Conservation (phyloP, 169 alveolate species). For the Cyclospora cayetanensis region DNA sequence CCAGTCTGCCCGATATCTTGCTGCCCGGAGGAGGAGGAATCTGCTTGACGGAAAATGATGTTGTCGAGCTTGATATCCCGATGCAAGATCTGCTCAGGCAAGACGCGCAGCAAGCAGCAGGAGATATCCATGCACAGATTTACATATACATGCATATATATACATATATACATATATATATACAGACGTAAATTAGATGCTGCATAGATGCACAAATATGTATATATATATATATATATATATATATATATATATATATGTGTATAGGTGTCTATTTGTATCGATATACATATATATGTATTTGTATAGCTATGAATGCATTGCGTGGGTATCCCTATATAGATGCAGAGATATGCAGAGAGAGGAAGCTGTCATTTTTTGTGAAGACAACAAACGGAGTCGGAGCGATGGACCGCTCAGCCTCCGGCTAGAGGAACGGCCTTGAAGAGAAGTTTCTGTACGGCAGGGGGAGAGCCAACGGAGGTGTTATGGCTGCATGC, state of each 20-base stretch:
- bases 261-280: not conserved
- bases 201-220: not conserved
- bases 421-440: not conserved
- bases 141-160: not conserved
- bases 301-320: no score
- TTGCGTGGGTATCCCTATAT: no score
- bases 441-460: not conserved
- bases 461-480: no score
- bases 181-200: not conserved
- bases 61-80: constrained; percentile 70
- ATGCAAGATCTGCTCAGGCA: constrained; percentile 21
- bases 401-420: no score
- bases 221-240: not conserved
- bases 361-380: no score
- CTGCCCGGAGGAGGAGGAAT: not conserved
- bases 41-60: constrained; percentile 18
- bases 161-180: not conserved
- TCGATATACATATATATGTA: no score
- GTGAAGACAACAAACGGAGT: no score
- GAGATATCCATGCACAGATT: not conserved
- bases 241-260: not conserved
- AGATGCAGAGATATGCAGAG: no score
- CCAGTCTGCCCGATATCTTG: not conserved
- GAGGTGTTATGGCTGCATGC: no score
- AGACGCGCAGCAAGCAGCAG: not conserved